Base-by-base conservation (phyloP, 164 flowering plant genomes). In the Vitis rupestris region DNA sequence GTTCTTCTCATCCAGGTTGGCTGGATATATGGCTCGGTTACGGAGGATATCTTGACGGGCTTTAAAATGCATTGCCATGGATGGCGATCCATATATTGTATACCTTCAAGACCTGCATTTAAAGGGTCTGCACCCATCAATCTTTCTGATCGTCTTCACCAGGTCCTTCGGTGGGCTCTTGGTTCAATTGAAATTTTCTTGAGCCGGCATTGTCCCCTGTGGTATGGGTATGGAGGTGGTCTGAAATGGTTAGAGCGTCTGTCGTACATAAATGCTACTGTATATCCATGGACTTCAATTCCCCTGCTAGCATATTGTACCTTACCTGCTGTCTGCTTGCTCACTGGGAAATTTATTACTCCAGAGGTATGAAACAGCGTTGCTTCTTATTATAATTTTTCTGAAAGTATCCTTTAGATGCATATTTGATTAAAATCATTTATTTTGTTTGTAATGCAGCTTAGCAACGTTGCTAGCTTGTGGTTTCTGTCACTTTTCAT, bases 21-120 rank as follows among this genome's bases (percentile, higher is more conserved):
- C 14, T 90, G 92, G 92, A 87, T 90, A 50, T 85, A 86, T 61
- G 94, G 90, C 62, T 86, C 87, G 0, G 86, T 86, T 50, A 86
- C 88, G 50, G 90, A 86, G 67, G 93, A 86, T 82, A 88, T 88
- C 51, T 70, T 88, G 72, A 86, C 94, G 4, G 91, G 94, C 56
- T 87, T 89, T 72, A 87, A 87, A 70, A 87, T 89, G 88, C 91
- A 89, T 64, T 85, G 88, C 68, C 88, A 80, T 66, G 94, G 94
- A 23, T 89, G 94, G 90, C 70, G 86, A 65, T 86, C 90, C 29
- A 81, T 88, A 50, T 88, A 88, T 65, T 83, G 89, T 70, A 82
- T 86, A 31, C 90, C 92, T 48, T 4, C 62, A 6, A 82, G 85
- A 70, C 82, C 92, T 10, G 89, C 92, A 31, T 84, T 88, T 66